Percentiles rank a stretch among this genome's conserved stretches.
Evolutionary conservation across 768 basidiomycete genomes (phyloP).

Genomic region (Hygrophorus russula): DNA sequence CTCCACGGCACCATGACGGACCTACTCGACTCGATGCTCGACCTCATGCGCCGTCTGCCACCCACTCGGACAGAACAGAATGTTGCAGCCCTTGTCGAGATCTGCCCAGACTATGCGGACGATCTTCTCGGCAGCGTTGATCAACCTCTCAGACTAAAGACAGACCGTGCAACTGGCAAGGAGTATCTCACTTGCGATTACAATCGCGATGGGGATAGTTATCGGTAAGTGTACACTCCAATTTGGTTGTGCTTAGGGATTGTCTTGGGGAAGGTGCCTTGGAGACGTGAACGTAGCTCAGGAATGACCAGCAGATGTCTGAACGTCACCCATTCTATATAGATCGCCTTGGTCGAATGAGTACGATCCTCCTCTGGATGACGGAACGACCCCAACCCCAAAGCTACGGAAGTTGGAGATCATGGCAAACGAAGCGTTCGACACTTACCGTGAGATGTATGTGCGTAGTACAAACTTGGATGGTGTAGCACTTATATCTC

Average conservation of each 20-base stretch:
- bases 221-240: conserved; percentile 46
- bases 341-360: conserved; percentile 99
- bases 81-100: conserved; percentile 64
- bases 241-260: not conserved
- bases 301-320: not conserved
- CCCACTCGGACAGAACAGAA: conserved; percentile 84
- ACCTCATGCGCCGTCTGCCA: conserved; percentile 92
- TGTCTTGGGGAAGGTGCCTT: not conserved
- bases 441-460: conserved; percentile 92
- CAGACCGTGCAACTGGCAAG: conserved; percentile 68
- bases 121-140: conserved; percentile 93
- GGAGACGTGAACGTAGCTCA: conserved; percentile 6
- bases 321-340: not conserved
- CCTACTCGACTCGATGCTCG: conserved; percentile 85
- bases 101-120: conserved; percentile 90
- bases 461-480: conserved; percentile 11
- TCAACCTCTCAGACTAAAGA: conserved; percentile 77
- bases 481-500: not conserved
- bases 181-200: conserved; percentile 95
- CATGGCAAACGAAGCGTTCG: conserved; percentile 91
- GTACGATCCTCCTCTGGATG: conserved; percentile 83
- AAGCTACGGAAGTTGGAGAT: conserved; percentile 88
- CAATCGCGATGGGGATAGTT: conserved; percentile 86
- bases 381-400: conserved; percentile 77
- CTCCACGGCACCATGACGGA: conserved; percentile 42